phyloP scores from a whole-genome alignment of 768 basidiomycete genomes.

The Boletales sp. region DNA sequence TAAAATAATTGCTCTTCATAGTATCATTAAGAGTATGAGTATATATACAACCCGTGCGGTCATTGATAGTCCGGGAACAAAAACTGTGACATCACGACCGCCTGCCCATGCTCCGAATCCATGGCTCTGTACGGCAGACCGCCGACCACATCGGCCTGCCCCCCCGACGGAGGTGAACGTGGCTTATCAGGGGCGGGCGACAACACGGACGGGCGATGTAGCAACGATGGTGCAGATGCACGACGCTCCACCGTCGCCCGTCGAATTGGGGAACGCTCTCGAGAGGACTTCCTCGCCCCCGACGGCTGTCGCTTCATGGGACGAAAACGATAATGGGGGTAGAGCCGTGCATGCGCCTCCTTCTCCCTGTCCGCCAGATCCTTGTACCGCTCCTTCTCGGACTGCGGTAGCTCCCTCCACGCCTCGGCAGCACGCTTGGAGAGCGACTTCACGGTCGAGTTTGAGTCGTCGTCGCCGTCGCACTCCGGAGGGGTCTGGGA shows the following conservation, averaged over 20 bases:
- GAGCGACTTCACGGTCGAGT: constrained; percentile 47
- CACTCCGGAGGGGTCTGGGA: constrained; percentile 34
- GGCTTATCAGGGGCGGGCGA: constrained; percentile 1
- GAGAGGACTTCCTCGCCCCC: constrained; percentile 13
- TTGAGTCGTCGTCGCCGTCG: constrained; percentile 24
- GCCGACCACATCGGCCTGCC: not conserved
- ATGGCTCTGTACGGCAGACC: not conserved
- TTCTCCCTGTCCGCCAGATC: constrained; percentile 53
- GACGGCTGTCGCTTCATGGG: constrained; percentile 43
- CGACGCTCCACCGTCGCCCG: constrained; percentile 4
- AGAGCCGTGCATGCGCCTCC: constrained; percentile 49
- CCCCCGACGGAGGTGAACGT: constrained; percentile 3
- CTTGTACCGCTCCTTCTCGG: constrained; percentile 49
- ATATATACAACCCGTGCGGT: too few species aligned
- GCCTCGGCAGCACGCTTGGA: constrained; percentile 77
- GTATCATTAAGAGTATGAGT: too few species aligned
- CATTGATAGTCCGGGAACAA: constrained; percentile 16
- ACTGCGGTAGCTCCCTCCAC: constrained; percentile 57
- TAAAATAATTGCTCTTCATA: too few species aligned
- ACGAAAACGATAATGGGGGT: constrained; percentile 64
- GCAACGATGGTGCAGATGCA: not conserved
- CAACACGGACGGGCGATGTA: constrained; percentile 16
- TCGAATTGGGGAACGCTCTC: constrained; percentile 10
- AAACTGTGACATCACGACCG: constrained; percentile 23
- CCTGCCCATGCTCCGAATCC: constrained; percentile 20